Evolutionary conservation across 129 eudicot species (phyloP).

Genomic region (Artemisia tridentata): DNA sequence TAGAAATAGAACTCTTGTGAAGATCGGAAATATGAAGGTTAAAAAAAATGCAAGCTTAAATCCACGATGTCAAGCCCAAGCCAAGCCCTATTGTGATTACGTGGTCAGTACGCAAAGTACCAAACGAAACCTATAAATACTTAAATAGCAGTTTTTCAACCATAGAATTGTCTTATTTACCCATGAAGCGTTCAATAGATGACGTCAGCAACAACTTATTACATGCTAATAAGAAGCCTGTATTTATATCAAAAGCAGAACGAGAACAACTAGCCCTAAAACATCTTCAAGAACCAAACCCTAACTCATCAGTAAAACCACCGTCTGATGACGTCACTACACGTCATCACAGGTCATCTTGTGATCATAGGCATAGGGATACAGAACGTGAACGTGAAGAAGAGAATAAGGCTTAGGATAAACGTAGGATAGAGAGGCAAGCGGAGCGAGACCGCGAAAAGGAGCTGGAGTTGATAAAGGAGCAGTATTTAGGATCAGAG

Average conservation of each 20-base stretch:
- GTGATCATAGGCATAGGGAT: constrained; percentile 28
- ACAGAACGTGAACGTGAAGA: constrained; percentile 19
- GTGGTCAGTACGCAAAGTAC: no score
- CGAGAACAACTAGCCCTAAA: constrained; percentile 51
- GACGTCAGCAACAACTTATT: constrained; percentile 29
- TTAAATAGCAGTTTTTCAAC: no score
- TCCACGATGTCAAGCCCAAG: no score
- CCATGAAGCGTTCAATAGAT: constrained; percentile 35
- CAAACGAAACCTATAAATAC: no score
- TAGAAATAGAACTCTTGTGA: no score
- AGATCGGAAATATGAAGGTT: no score
- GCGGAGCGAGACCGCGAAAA: constrained; percentile 43
- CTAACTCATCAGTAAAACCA: constrained; percentile 19
- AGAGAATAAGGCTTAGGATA: constrained; percentile 22
- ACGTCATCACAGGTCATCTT: constrained; percentile 21
- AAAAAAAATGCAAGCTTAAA: no score
- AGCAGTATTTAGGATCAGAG: constrained; percentile 46
- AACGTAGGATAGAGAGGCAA: constrained; percentile 31
- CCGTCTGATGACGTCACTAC: constrained; percentile 17
- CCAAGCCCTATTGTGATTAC: no score
- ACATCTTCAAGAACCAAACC: constrained; percentile 32
- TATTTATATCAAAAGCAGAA: constrained; percentile 46
- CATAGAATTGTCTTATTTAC: neutral
- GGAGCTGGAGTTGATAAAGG: constrained; percentile 50
- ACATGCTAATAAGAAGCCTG: constrained; percentile 39